Conservation (phyloP, 805 yeast genomes). For the Wickerhamomyces queroliae region DNA sequence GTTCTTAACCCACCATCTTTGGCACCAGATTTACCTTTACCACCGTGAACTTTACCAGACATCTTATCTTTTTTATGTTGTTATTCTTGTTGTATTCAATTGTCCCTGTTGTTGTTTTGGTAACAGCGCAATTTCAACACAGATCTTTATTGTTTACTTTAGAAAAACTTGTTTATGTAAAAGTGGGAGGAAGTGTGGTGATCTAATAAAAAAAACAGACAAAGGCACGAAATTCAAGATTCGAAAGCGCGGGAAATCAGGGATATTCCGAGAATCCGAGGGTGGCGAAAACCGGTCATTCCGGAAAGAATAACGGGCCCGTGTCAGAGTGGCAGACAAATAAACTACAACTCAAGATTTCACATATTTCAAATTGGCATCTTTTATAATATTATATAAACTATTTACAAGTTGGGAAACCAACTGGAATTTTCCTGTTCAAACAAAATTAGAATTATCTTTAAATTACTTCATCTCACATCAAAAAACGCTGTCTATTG, state of each 20-base stretch:
- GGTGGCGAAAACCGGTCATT: no score
- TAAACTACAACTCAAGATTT: no score
- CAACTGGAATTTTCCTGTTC: conserved; percentile 23
- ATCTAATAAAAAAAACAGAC: no score
- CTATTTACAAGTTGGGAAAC: conserved; percentile 34
- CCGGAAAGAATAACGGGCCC: no score
- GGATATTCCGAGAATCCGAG: no score
- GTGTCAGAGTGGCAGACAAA: no score
- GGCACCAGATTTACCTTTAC: conserved; percentile 92
- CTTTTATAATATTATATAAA: conserved; percentile 25
- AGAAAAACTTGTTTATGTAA: conserved; percentile 3
- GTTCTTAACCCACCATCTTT: conserved; percentile 57
- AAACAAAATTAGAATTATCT: conserved; percentile 6
- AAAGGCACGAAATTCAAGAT: no score
- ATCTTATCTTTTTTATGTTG: conserved; percentile 29
- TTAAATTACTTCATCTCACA: neutral
- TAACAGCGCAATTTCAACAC: neutral
- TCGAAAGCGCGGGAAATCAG: no score
- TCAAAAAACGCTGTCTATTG: conserved; percentile 4
- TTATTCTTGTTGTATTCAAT: neutral
- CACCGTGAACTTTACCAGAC: conserved; percentile 97
- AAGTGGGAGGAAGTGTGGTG: conserved; percentile 2
- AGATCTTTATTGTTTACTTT: neutral
- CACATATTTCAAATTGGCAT: no score
- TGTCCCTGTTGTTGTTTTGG: neutral